Evolutionary conservation across 2,329 filamentous ascomycete species (phyloP).

Genomic region (Ascosphaera aggregata): DNA sequence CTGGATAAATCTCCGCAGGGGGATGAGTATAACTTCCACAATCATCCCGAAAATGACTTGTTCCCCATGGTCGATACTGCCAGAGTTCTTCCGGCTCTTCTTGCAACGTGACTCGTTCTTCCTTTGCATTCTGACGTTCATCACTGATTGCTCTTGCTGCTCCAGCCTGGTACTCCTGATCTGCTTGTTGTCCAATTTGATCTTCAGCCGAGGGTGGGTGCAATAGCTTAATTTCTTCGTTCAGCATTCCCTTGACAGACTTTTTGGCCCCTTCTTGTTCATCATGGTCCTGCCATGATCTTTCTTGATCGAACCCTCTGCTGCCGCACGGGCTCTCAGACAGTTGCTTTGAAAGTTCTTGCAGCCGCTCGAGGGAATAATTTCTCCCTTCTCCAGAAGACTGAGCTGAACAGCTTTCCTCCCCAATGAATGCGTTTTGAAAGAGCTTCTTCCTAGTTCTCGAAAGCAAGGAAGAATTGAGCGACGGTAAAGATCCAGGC

Average conservation of each 20-base stretch:
- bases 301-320: too few relatives aligned
- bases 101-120: neutral
- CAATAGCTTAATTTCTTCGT: too few relatives aligned
- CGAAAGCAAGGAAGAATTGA: neutral
- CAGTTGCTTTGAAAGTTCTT: neutral
- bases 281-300: too few relatives aligned
- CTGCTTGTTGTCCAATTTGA: too few relatives aligned
- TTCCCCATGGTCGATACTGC: neutral
- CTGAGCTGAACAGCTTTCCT: neutral
- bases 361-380: neutral
- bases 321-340: neutral
- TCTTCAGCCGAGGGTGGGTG: too few relatives aligned
- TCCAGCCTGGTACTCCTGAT: too few relatives aligned
- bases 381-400: neutral
- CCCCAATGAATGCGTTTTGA: neutral
- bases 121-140: too few relatives aligned
- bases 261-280: too few relatives aligned
- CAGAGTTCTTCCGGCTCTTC: neutral
- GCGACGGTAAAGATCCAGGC: slow-evolving; percentile 2
- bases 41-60: neutral
- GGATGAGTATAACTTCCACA: neutral
- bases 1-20: neutral
- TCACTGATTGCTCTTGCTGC: too few relatives aligned
- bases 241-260: too few relatives aligned
- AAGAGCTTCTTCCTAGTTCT: neutral